Evolutionary conservation across 2,329 filamentous ascomycete species (phyloP), one percentile per base, ranked within the genome.

Genomic region (Colletotrichum acutatum): DNA sequence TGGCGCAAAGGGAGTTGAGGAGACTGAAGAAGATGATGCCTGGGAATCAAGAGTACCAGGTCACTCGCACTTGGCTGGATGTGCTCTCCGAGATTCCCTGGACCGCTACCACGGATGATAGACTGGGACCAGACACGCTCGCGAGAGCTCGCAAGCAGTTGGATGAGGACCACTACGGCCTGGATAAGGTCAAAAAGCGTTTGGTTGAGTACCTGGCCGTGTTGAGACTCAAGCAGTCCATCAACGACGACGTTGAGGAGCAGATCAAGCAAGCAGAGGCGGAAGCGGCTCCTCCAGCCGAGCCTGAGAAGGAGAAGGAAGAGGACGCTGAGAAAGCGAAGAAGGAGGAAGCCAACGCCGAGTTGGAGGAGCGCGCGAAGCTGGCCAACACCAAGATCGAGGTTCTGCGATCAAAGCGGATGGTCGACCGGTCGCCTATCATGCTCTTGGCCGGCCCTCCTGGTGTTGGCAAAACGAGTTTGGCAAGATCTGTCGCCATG

Each of bases 131-230:
- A 0, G 92, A 95, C 11, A 98, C 95, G 0, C 82, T 98, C 69
- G 87, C 89, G 71, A 90, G 89, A 77, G 97, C 97, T 7, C 91
- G 95, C 67, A 94, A 95, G 83, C 97, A 98, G 82, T 89, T 99
- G 6, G 95, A 99, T 78, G 92, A 97, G 75, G 97, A 99, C 79
- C 97, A 99, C 82, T 98, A 98, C 77, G 97, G 97, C 0, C 86
- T 99, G 16, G 95, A 98, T 74, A 97, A 96, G 83, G 96, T 99
- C 79, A 99, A 99, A 90, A 98, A 98, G 88, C 90, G 97, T 56
- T 84, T 99, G 26, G 88, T 99, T 5, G 97, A 98, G 82, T 99
- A 99, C 80, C 88, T 99, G 56, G 97, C 97, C 2, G 97, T 99
- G n/a, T 87, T 99, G 65, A 93, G 97, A 77, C 88, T 99, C 69